A percentile compares a stretch with the other conserved stretches of the same genome.
These are phyloP conservation scores for Noccaea bulbosa DNA, from an alignment of 345 rosid genomes.

Conservation along the genomic window DNA sequence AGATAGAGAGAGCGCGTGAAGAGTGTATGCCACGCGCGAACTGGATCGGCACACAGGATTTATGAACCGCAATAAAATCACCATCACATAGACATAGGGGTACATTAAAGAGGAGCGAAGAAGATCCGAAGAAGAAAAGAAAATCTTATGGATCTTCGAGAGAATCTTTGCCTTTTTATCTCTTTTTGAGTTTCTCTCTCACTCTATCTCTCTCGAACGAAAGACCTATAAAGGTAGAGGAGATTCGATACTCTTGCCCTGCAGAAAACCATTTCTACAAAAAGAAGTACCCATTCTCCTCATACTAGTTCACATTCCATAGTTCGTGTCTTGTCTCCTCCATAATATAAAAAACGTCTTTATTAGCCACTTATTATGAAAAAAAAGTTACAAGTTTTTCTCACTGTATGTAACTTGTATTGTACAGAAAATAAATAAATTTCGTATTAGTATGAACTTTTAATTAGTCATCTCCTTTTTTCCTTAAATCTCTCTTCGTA, in stretches of 20 bases:
- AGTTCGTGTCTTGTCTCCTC: conserved; percentile 43
- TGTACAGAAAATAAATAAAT: too few relatives aligned
- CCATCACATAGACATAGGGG: not conserved
- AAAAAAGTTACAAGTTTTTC: not conserved
- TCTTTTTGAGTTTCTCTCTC: not conserved
- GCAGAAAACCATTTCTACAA: conserved; percentile 33
- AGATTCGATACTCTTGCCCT: conserved; percentile 34
- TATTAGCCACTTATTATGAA: too few relatives aligned
- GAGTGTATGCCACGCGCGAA: conserved; percentile 26
- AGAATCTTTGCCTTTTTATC: conserved; percentile 42
- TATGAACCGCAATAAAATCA: conserved; percentile 32
- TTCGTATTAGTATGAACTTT: too few relatives aligned
- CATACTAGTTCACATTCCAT: conserved; percentile 37
- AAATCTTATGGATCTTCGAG: conserved; percentile 47
- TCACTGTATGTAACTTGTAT: not conserved
- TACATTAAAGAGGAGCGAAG: conserved; percentile 11
- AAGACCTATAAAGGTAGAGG: conserved; percentile 32
- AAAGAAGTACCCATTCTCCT: conserved; percentile 47
- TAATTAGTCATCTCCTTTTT: conserved; percentile 9
- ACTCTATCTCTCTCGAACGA: conserved; percentile 16
- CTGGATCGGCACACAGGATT: conserved; percentile 28
- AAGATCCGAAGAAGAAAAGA: conserved; percentile 39
- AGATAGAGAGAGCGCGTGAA: conserved; percentile 4
- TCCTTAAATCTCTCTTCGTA: conserved; percentile 25
- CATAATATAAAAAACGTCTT: not conserved